These are phyloP conservation scores for Fusarium algeriense DNA, from an alignment of 2,329 filamentous ascomycete genomes.

Conservation along the genomic window DNA sequence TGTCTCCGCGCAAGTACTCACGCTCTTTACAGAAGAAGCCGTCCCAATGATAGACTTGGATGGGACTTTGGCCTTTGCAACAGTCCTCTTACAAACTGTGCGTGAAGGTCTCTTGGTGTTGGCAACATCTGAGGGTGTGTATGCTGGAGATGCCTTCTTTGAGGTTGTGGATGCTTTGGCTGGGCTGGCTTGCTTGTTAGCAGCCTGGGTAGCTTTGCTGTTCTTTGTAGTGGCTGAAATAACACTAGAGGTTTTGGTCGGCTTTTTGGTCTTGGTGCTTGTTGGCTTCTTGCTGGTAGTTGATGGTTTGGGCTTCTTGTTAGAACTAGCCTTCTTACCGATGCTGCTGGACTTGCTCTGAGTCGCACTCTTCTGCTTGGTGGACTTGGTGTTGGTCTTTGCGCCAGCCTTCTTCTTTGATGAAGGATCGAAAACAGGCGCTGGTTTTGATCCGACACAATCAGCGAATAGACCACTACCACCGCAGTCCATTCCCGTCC, in stretches of 20 bases:
- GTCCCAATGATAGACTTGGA: neutral
- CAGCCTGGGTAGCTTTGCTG: neutral
- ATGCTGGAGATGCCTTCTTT: neutral
- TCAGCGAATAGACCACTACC: neutral
- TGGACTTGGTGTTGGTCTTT: no score
- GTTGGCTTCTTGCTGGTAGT: no score
- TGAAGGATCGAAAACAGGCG: neutral
- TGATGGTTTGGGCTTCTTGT: no score
- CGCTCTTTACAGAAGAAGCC: neutral
- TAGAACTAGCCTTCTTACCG: no score
- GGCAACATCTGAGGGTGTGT: neutral
- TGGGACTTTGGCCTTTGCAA: neutral
- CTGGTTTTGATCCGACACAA: neutral
- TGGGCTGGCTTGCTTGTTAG: accelerated
- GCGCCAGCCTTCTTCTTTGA: no score
- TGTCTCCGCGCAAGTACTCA: neutral
- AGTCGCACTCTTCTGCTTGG: no score
- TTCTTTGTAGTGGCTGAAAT: neutral
- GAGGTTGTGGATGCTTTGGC: neutral
- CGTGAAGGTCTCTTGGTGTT: neutral
- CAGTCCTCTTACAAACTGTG: neutral
- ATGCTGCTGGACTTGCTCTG: no score
- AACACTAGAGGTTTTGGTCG: no score
- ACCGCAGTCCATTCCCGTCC: neutral
- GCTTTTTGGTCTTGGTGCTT: no score